Conservation (phyloP, 805 yeast genomes). For the Metschnikowia amazonensis region DNA sequence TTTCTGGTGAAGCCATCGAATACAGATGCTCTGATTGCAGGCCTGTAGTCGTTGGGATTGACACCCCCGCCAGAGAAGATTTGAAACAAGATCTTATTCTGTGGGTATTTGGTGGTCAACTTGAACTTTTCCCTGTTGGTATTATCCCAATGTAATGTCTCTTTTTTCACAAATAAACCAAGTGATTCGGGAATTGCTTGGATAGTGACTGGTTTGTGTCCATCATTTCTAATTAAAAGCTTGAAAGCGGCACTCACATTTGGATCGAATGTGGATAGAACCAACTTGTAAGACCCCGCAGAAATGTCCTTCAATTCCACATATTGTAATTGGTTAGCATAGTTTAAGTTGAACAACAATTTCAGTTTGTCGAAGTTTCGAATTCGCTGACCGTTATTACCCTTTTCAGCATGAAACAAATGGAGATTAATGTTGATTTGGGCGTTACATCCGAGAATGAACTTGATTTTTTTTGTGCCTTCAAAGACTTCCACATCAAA, state of each 20-base stretch:
- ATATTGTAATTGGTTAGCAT: constrained; percentile 33
- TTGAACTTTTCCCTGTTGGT: constrained; percentile 36
- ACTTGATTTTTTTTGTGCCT: constrained; percentile 12
- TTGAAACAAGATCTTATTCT: constrained; percentile 24
- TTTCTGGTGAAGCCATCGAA: constrained; percentile 27
- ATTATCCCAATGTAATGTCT: constrained; percentile 35
- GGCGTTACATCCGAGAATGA: constrained; percentile 16
- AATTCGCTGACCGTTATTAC: constrained; percentile 20
- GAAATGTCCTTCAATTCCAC: constrained; percentile 19
- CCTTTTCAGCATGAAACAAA: constrained; percentile 38
- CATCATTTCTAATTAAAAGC: constrained; percentile 27
- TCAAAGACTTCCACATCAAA: constrained; percentile 27
- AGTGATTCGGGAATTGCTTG: constrained; percentile 24
- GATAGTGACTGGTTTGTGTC: constrained; percentile 7
- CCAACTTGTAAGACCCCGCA: constrained; percentile 41
- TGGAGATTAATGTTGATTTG: constrained; percentile 39
- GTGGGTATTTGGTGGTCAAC: constrained; percentile 23
- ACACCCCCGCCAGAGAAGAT: constrained; percentile 20
- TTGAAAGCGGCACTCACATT: constrained; percentile 26
- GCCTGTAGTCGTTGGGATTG: constrained; percentile 31
- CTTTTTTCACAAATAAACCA: constrained; percentile 32
- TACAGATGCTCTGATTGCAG: constrained; percentile 44
- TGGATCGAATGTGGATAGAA: constrained; percentile 45
- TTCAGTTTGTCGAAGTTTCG: constrained; percentile 21
- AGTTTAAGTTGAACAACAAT: constrained; percentile 29